Base-by-base conservation (phyloP, 75 land plant species). In the Cryptomeria japonica region DNA sequence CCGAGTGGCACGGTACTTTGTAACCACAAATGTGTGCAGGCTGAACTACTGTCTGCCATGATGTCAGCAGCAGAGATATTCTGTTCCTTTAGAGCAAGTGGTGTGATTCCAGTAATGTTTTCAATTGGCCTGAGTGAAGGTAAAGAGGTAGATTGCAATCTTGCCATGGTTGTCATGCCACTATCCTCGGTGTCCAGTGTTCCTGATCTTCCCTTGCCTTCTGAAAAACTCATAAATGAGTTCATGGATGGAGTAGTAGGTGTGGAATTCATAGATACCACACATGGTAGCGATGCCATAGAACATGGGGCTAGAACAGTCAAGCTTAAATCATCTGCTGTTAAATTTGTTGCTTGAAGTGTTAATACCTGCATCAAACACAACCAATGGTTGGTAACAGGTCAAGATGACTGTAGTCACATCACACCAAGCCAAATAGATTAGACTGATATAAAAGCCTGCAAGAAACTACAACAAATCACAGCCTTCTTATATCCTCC, bases 1-100 rank as follows among this genome's bases (percentile, higher is more conserved):
- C 99, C 99, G 28, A 98, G 89, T 37, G 99, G 99, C 88, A 98
- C 96, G 86, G 95, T 94, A 87, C 99, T 97, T 92, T 98, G 99
- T 89, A 98, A 90, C 99, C 99, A 98, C 41, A 98, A 90, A 91
- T 98, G 99, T 64, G 97, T 92, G 87, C 96, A 93, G 11, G 93
- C 92, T 87, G 94, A 86, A 88, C 86, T 90, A 90, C 88, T 88
- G 87, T 90, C 96, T 72, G 98, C 95, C 79, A 94, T 89, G 49
- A 92, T 86, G 88, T 95, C 99, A 64, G 96, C 87, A 46, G 89
- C 83, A 72, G 95, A 90, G 46, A 89, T 85, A 36, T 88, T 68
- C 37, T 92, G 94, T 72, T 96, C 93, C 72, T 88, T 91, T 5
- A 90, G 80, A 42, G 92, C 93, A 84, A 80, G 85, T 1, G 95